Evolutionary conservation across 2,329 filamentous ascomycete genomes (phyloP).

Genomic region (Sarocladium kiliense): DNA sequence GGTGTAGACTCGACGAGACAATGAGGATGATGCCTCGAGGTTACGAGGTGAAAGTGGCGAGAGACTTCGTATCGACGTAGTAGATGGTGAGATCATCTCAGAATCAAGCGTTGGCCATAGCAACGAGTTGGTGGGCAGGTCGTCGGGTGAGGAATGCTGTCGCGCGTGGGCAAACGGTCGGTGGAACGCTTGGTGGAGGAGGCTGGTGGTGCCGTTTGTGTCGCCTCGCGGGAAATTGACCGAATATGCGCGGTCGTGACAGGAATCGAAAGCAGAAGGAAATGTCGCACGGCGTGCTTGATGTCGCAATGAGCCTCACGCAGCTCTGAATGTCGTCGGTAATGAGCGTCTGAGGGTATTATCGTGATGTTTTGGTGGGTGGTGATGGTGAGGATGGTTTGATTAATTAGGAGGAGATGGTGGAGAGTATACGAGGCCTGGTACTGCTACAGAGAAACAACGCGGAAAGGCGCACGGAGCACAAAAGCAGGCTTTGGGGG

Average conservation of each 20-base stretch:
- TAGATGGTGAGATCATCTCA: slow-evolving; percentile 21
- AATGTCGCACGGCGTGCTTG: neutral
- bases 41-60: neutral
- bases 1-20: slow-evolving; percentile 13
- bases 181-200: slow-evolving; percentile 5
- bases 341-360: neutral
- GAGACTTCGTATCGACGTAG: slow-evolving; percentile 1
- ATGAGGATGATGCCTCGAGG: slow-evolving; percentile 8
- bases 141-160: slow-evolving; percentile 14
- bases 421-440: slow-evolving; percentile 7
- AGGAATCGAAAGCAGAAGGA: neutral
- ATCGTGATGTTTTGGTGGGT: slow-evolving; percentile 1
- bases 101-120: slow-evolving; percentile 20
- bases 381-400: slow-evolving; percentile 4
- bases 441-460: neutral
- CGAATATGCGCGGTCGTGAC: neutral
- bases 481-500: slow-evolving; percentile 1
- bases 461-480: neutral
- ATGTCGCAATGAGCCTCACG: slow-evolving; percentile 4
- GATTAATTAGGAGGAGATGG: slow-evolving; percentile 7
- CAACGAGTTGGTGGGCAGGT: slow-evolving; percentile 18
- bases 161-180: neutral
- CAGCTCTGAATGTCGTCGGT: neutral
- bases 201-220: neutral
- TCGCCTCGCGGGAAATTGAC: slow-evolving; percentile 2